phyloP scores from a whole-genome alignment of 371 early-diverging fungal genomes.

The Nematocida displodere region DNA sequence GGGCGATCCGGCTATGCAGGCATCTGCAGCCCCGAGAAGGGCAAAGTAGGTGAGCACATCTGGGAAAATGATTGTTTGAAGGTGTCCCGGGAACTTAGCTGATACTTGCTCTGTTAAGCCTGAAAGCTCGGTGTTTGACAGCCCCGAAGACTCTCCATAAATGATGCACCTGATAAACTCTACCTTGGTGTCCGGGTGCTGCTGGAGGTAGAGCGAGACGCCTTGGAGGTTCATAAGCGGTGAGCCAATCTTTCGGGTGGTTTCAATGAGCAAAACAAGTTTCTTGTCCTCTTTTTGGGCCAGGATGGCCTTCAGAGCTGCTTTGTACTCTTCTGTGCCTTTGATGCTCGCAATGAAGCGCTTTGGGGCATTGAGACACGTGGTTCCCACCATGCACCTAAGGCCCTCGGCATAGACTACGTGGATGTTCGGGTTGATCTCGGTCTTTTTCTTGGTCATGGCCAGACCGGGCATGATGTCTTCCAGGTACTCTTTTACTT shows the following conservation, averaged over 20 bases:
- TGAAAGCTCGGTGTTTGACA: conserved; percentile 16
- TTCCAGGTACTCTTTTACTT: conserved; percentile 33
- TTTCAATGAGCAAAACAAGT: conserved; percentile 38
- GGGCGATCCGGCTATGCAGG: conserved; percentile 19
- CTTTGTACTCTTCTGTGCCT: neutral
- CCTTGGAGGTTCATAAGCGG: conserved; percentile 7
- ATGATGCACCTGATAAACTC: conserved; percentile 34
- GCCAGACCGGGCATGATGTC: conserved; percentile 13
- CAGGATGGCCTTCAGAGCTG: neutral
- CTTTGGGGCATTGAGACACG: neutral
- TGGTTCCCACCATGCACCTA: conserved; percentile 9
- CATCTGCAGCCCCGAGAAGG: conserved; percentile 2
- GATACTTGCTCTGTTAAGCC: conserved; percentile 15
- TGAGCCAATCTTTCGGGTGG: conserved; percentile 27
- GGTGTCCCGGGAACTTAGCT: neutral
- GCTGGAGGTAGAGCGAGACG: conserved; percentile 21
- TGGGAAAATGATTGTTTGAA: conserved; percentile 32
- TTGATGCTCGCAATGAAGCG: conserved; percentile 14
- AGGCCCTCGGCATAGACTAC: conserved; percentile 30
- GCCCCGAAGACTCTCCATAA: conserved; percentile 31
- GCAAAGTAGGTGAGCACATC: conserved; percentile 11
- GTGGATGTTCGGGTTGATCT: conserved; percentile 21
- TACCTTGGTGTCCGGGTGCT: neutral
- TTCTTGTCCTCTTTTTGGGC: conserved; percentile 4
- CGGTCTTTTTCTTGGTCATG: neutral